A percentile compares a stretch with the other conserved stretches of the same genome.
phyloP scores from a whole-genome alignment of 441 rosid species.

The Eruca vesicaria region DNA sequence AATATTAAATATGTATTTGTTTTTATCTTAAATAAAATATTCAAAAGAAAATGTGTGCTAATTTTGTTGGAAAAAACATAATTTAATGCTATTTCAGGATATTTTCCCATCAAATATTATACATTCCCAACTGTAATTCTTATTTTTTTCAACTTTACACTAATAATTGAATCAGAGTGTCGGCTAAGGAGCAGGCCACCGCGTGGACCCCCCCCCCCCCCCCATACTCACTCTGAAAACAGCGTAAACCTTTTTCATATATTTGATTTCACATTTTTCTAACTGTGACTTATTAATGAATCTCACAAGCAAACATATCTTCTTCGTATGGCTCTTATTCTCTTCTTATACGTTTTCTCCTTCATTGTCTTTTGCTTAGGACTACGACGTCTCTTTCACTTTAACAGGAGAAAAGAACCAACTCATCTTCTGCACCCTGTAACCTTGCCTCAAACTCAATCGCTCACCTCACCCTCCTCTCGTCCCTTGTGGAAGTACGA shows the following conservation, averaged over 20 bases:
- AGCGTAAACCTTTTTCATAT: not conserved
- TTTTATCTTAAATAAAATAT: no score
- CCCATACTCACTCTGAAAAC: not conserved
- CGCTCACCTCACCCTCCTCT: no score
- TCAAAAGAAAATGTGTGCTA: no score
- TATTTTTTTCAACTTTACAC: not conserved
- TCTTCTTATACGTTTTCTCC: not conserved
- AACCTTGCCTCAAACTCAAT: no score
- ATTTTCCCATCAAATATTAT: no score
- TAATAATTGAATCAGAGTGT: not conserved
- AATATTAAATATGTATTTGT: no score
- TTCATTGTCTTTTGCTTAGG: not conserved
- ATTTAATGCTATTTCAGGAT: no score
- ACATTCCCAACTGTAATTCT: no score
- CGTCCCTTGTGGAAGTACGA: conserved; percentile 19
- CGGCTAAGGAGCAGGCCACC: not conserved
- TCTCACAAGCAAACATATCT: not conserved
- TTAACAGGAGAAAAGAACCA: not conserved
- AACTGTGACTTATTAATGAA: not conserved
- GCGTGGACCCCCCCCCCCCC: not conserved
- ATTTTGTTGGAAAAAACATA: no score
- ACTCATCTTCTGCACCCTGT: not conserved
- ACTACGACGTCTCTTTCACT: conserved; percentile 3
- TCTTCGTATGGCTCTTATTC: not conserved
- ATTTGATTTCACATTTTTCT: not conserved